These are phyloP conservation scores for Gossypium schwendimanii DNA, from an alignment of 441 rosid species.

Conservation along the genomic window DNA sequence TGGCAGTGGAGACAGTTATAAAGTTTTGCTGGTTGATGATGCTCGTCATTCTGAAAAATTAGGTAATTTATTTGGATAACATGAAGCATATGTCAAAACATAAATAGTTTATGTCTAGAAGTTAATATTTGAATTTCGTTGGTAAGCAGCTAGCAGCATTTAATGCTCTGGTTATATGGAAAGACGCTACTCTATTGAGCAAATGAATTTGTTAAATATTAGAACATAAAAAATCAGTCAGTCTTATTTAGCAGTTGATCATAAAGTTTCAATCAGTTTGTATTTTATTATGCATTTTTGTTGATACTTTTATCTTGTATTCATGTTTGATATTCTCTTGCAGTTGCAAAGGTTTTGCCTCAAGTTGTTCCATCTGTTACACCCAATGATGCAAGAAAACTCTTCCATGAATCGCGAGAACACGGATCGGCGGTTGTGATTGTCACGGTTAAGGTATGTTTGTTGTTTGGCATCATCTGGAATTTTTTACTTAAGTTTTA, in stretches of 20 bases:
- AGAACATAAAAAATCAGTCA: too few relatives aligned
- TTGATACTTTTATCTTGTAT: neutral
- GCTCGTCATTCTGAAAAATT: slow-evolving; percentile 23
- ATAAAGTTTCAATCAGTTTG: neutral
- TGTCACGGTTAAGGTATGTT: slow-evolving; percentile 27
- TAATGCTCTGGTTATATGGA: neutral
- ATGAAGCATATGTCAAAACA: neutral
- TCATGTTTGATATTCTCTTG: slow-evolving; percentile 3
- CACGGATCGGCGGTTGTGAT: slow-evolving; percentile 24
- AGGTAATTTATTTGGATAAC: slow-evolving; percentile 17
- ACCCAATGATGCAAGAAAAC: slow-evolving; percentile 27
- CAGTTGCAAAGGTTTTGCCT: slow-evolving; percentile 28
- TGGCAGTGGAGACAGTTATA: slow-evolving; percentile 31
- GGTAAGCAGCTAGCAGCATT: neutral
- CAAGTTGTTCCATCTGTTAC: slow-evolving; percentile 27
- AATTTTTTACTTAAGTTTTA: neutral
- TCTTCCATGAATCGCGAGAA: slow-evolving; percentile 23
- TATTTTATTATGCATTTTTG: neutral
- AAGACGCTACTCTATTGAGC: neutral
- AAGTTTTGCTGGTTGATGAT: slow-evolving; percentile 28
- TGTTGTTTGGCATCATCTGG: neutral
- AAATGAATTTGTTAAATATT: neutral
- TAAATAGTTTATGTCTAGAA: neutral
- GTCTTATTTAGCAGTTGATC: neutral
- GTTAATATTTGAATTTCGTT: neutral